Conservation (phyloP, 1,139 yeast species). For the Kluyveromyces sp. region DNA sequence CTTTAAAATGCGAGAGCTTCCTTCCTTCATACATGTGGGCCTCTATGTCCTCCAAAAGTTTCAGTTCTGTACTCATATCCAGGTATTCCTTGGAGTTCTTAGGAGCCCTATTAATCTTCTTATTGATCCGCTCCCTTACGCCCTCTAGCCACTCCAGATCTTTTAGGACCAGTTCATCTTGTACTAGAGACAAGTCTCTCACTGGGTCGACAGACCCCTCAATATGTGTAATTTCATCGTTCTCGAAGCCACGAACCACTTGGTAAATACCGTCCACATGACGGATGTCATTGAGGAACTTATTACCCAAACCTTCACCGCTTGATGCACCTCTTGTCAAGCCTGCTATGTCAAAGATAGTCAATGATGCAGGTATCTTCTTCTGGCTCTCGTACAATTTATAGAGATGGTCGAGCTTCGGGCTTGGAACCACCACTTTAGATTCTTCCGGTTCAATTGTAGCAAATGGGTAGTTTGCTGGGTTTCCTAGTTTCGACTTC, state of each 20-base stretch:
- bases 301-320: constrained; percentile 75
- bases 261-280: constrained; percentile 72
- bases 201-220: constrained; percentile 60
- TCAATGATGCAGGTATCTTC: constrained; percentile 49
- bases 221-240: constrained; percentile 65
- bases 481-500: constrained; percentile 58
- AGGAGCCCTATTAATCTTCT: constrained; percentile 38
- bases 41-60: constrained; percentile 41
- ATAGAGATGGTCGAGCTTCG: constrained; percentile 40
- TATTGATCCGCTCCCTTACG: constrained; percentile 42
- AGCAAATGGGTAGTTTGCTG: constrained; percentile 77
- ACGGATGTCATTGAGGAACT: constrained; percentile 62
- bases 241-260: constrained; percentile 58
- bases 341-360: constrained; percentile 69
- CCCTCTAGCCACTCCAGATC: constrained; percentile 62
- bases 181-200: constrained; percentile 59
- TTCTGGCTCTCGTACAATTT: constrained; percentile 45
- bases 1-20: constrained; percentile 40
- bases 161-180: constrained; percentile 65
- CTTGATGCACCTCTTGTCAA: constrained; percentile 63
- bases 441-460: constrained; percentile 72
- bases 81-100: constrained; percentile 32
- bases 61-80: constrained; percentile 38
- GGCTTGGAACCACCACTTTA: constrained; percentile 49
- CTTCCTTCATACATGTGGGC: constrained; percentile 53